phyloP scores from a whole-genome alignment of 805 yeast species.

The Saccharomycopsis microspora region DNA sequence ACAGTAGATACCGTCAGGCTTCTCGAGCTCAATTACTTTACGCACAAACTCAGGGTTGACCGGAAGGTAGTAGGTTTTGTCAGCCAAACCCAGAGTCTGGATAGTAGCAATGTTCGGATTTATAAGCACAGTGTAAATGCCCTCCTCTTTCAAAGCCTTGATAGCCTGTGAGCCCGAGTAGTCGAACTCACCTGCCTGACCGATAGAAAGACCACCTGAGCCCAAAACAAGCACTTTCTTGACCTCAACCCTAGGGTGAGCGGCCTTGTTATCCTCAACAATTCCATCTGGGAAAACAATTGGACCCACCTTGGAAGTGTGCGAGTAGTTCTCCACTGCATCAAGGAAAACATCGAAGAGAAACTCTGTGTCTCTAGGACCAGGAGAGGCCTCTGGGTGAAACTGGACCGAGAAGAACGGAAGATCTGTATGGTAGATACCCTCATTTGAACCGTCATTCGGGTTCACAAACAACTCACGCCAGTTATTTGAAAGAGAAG shows the following conservation, averaged over 20 bases:
- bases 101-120: constrained; percentile 98
- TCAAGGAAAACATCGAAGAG: constrained; percentile 87
- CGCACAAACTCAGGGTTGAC: constrained; percentile 94
- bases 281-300: constrained; percentile 89
- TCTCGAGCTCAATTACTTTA: constrained; percentile 87
- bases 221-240: constrained; percentile 88
- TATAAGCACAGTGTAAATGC: constrained; percentile 88
- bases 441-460: constrained; percentile 96
- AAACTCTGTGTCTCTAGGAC: constrained; percentile 98
- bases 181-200: constrained; percentile 99
- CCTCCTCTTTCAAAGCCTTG: constrained; percentile 96
- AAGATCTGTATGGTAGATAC: constrained; percentile 79
- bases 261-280: constrained; percentile 58
- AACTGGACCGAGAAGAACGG: constrained; percentile 97
- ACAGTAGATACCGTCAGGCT: constrained; percentile 93
- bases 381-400: constrained; percentile 99
- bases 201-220: constrained; percentile 96
- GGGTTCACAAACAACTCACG: constrained; percentile 90
- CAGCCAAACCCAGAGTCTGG: constrained; percentile 97
- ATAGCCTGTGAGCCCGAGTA: constrained; percentile 99
- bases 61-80: constrained; percentile 96
- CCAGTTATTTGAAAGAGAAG: constrained; percentile 72
- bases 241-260: constrained; percentile 77
- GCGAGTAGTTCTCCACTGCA: constrained; percentile 57
- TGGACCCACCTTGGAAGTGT: constrained; percentile 46